Conservation (phyloP, 2,329 filamentous ascomycete genomes). For the Lasiodiplodia gonubiensis region DNA sequence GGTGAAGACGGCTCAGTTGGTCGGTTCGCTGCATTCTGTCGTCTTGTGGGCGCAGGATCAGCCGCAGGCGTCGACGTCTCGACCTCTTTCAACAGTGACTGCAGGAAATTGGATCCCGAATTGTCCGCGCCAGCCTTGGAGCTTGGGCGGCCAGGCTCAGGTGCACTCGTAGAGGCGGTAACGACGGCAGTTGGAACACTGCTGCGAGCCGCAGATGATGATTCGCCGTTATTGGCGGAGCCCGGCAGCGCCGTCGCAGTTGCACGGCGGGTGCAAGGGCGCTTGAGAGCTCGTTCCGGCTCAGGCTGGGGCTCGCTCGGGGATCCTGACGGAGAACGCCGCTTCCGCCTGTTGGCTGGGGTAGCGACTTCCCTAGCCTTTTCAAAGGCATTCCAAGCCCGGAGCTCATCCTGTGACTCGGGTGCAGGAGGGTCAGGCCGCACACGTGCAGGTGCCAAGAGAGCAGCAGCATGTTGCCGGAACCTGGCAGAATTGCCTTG, state of each 20-base stretch:
- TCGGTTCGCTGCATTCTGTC: constrained; percentile 46
- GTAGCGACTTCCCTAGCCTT: constrained; percentile 69
- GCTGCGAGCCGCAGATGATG: constrained; percentile 13
- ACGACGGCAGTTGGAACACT: constrained; percentile 35
- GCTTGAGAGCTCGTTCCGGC: constrained; percentile 83
- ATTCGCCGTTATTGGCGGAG: constrained; percentile 29
- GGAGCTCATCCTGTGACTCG: constrained; percentile 79
- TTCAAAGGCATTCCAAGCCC: constrained; percentile 90
- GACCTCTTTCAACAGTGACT: constrained; percentile 80
- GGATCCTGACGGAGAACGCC: constrained; percentile 77
- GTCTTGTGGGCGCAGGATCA: constrained; percentile 47
- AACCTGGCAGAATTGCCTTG: constrained; percentile 78
- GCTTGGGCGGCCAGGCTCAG: constrained; percentile 39
- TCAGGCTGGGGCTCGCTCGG: constrained; percentile 70
- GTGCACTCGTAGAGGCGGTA: constrained; percentile 50
- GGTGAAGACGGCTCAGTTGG: constrained; percentile 49
- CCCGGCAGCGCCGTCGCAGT: constrained; percentile 57
- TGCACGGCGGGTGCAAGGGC: constrained; percentile 77
- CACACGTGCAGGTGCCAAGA: constrained; percentile 55
- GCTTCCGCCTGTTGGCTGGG: constrained; percentile 67
- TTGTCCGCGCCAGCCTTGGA: constrained; percentile 38
- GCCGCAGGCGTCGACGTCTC: constrained; percentile 24
- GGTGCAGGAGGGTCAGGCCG: constrained; percentile 58
- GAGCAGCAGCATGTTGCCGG: constrained; percentile 67
- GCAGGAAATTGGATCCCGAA: constrained; percentile 65